Conservation (phyloP, 345 rosid genomes). For the Camelina sativa region DNA sequence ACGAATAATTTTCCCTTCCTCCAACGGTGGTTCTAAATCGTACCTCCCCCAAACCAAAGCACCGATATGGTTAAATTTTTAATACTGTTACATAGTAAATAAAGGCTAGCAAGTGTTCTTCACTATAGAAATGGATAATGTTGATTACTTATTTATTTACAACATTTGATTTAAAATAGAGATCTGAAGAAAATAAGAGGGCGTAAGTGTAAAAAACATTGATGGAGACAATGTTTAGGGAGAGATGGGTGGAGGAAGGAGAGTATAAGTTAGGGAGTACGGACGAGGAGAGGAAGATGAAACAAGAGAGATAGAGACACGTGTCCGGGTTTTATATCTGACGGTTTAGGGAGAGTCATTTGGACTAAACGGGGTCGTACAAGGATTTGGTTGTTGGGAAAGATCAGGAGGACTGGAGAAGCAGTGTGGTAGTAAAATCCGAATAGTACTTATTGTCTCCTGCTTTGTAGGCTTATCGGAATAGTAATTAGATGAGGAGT, state of each 20-base stretch:
- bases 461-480: neutral
- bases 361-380: constrained; percentile 74
- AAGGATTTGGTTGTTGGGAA: constrained; percentile 52
- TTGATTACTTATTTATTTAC: too few relatives aligned
- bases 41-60: too few relatives aligned
- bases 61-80: too few relatives aligned
- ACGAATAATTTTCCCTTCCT: too few relatives aligned
- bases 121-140: too few relatives aligned
- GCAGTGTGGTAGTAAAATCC: constrained; percentile 23
- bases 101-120: too few relatives aligned
- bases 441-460: constrained; percentile 30
- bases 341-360: constrained; percentile 61
- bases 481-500: neutral
- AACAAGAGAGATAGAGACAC: constrained; percentile 55
- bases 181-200: too few relatives aligned
- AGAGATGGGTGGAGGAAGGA: constrained; percentile 50
- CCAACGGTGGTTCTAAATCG: too few relatives aligned
- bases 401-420: constrained; percentile 12
- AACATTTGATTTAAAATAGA: too few relatives aligned
- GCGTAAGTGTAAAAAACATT: too few relatives aligned
- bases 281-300: constrained; percentile 59
- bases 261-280: constrained; percentile 54
- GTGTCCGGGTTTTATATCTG: constrained; percentile 85
- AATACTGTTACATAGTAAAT: too few relatives aligned
- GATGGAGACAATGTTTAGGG: constrained; percentile 10